Base-by-base conservation (phyloP, 345 rosid genomes). In the Murraya paniculata region DNA sequence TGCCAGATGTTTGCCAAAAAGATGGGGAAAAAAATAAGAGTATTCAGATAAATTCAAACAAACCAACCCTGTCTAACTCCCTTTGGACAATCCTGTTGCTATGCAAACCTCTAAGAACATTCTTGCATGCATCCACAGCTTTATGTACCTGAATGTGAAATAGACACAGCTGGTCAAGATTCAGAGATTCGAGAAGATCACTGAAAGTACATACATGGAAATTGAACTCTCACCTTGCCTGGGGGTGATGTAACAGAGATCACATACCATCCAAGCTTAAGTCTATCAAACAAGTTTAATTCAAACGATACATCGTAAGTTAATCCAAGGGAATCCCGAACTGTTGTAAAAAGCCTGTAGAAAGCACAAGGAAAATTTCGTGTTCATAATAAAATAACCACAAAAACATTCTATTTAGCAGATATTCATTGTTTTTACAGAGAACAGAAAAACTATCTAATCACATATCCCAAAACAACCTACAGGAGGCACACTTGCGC, bases 51-150 rank as follows among this genome's bases (percentile, higher is more conserved):
- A 64, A 78, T 28, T 55, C 22, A 68, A 65, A 53, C 80, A 21
- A 78, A 88, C 98, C 86, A 68, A 96, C 99, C 96, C 99, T 89
- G 81, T 97, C 99, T 83, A 94, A 84, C 85, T 97, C 99, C 85
- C 99, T 85, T 50, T 80, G 92, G 56, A 91, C 89, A 78, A 97
- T 88, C 82, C 89, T 89, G 90, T 91, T 94, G 89, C 90, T 87
- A 79, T 91, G 92, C 81, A 97, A 81, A 77, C 98, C 97, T 93
- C 98, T 88, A 75, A 97, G 91, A 65, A 97, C 99, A 45, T 87
- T 94, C 89, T 94, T 97, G 91, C 99, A 97, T 53, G 98, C 99
- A 81, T 97, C 99, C 66, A 97, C 98, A 48, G 99, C 97, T 87
- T 90, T 90, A 81, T 90, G 85, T 48, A 97, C 99, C 99, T 96